Evolutionary conservation across 106 monocot species (phyloP), one percentile per base, ranked within the genome.

Genomic region (Iris macrosiphon): DNA sequence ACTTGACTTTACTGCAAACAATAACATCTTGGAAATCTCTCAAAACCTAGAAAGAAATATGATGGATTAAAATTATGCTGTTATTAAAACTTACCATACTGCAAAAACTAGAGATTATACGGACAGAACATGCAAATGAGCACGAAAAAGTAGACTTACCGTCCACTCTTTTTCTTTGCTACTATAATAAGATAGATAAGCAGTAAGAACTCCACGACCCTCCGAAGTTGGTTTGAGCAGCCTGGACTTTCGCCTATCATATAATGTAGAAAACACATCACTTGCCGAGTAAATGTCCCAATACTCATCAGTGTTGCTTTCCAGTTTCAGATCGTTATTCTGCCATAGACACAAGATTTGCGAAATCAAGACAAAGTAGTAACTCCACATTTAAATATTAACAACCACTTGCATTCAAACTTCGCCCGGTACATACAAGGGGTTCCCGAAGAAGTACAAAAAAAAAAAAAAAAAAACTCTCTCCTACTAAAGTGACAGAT

Each of bases 1-100:
- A 54, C 49, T 59, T 72, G 18, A 98, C 87, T 78, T 84, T 80
- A 42, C 64, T 63, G 40, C 96, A 98, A 31, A 90, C 87, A 68
- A 65, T 64, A 29, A 91, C 55, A 72, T 75, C 54, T 75, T 98
- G 90, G 7, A 64, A 66, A 65, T 72, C 64, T 45, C 65, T 75
- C 3, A 98, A 76, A 70, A 87, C 67, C 96, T 98, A 63, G 12
- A 67, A 60, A n/a, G n/a, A n/a, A n/a, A 18, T 24, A 7, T 2
- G 26, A 34, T 24, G n/a, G n/a, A n/a, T n/a, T n/a, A n/a, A n/a
- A n/a, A n/a, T n/a, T n/a, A n/a, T n/a, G n/a, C n/a, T n/a, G 34
- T 44, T 24, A 54, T 20, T 25, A 57, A 37, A n/a, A 50, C 31
- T 19, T 8, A 33, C 1, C 51, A 1, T 32, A 31, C 32, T 33